Percentiles rank a stretch among this genome's conserved stretches.
phyloP scores from a whole-genome alignment of 2,329 filamentous ascomycete species.

The Paraphaeosphaeria sporulosa region DNA sequence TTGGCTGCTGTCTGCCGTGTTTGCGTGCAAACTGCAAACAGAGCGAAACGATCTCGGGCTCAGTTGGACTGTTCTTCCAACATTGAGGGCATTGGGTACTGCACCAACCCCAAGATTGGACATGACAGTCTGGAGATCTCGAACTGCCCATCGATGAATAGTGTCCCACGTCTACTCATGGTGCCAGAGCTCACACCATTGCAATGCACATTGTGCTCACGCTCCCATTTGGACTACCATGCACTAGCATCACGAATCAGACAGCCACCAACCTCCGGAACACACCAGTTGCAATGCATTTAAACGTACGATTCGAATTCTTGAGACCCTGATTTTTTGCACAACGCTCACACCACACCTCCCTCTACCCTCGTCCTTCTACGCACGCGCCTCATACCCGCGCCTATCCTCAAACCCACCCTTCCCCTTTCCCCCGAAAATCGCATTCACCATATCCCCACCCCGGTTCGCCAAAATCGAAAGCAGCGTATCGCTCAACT shows the following conservation, averaged over 20 bases:
- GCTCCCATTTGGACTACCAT: no score
- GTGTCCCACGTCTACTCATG: no score
- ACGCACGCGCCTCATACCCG: slow-evolving; percentile 29
- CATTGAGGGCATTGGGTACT: neutral
- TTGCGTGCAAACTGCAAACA: neutral
- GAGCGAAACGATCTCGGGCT: neutral
- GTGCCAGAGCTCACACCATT: no score
- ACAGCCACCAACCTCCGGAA: no score
- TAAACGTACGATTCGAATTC: neutral
- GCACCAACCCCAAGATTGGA: no score
- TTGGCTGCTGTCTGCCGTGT: neutral
- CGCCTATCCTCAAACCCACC: slow-evolving; percentile 30
- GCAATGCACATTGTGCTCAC: no score
- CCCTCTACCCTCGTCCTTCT: neutral
- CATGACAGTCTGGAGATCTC: no score
- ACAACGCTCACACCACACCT: neutral
- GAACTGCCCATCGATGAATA: no score
- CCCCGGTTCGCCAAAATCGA: slow-evolving; percentile 79
- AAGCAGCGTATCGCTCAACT: slow-evolving; percentile 82
- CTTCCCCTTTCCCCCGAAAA: slow-evolving; percentile 63
- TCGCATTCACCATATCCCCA: slow-evolving; percentile 78
- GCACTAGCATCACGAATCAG: no score
- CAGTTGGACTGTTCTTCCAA: neutral
- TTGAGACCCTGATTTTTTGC: neutral
- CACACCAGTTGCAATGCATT: no score